Evolutionary conservation across 148 eudicot species (phyloP), one percentile per base, ranked within the genome.

Genomic region (Nepenthes mirabilis): DNA sequence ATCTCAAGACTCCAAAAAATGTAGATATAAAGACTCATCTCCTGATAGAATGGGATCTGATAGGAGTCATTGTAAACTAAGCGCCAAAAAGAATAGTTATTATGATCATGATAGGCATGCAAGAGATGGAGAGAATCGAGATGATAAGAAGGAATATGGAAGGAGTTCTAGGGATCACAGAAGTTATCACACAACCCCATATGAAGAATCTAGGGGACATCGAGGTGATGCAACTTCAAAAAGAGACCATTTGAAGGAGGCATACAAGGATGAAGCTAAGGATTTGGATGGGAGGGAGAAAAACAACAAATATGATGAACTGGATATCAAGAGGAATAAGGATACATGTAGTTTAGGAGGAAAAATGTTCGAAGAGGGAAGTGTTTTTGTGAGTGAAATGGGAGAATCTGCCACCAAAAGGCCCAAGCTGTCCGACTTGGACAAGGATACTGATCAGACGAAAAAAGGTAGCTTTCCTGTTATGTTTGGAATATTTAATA

Each of bases 61-160:
- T 63, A 70, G 77, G 60, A 79, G 74, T 63, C 73, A 65, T 60
- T 63, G 72, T 49, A 6, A 11, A 49, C 3, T 49, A 12, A 11
- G 52, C 14, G 11, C 3, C 3, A 77, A 69, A 52, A 68, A 57
- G 48, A 54, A 37, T 59, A 74, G 61, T 61, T 67, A 66, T 60
- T 75, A 73, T 52, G 82, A 80, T 52, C 73, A 72, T 65, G 87
- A 79, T 59, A 71, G 78, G 61, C 65, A 63, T 66, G 71, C 56
- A 43, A 81, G 80, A 65, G 79, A 71, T 58, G 75, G 68, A 72
- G 78, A 75, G 65, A 35, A 61, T 47, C 71, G 69, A 35, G 86
- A 91, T 73, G 90, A 84, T 56, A 88, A 73, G 66, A 71, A 69
- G 52, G 90, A 82, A 0, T 69, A 72, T 62, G 23, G 23, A 23